Evolutionary conservation across 768 basidiomycete genomes (phyloP).

Genomic region (Sutorius australiensis): DNA sequence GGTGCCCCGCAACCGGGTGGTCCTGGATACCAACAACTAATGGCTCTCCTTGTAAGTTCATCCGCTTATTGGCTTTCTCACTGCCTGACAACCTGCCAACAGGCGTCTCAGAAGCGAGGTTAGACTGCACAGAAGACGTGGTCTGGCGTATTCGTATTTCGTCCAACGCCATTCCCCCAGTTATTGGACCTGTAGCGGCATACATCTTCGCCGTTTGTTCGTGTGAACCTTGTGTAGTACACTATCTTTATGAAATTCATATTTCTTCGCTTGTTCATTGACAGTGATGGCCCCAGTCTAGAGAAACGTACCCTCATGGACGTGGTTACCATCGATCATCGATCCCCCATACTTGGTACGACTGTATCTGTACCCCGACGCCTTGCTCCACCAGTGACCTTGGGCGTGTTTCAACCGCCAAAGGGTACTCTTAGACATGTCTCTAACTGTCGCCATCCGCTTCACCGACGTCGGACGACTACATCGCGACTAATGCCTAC

Average conservation of each 20-base stretch:
- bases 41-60: constrained; percentile 61
- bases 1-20: constrained; percentile 41
- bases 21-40: constrained; percentile 57
- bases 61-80: background rate
- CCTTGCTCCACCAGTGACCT: background rate
- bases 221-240: constrained; percentile 16
- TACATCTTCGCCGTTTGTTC: background rate
- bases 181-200: background rate
- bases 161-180: background rate
- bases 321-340: background rate
- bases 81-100: background rate
- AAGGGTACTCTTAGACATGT: background rate
- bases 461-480: background rate
- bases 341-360: background rate
- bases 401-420: background rate
- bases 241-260: constrained; percentile 28
- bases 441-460: background rate
- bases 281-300: background rate
- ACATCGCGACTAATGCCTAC: background rate
- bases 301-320: background rate
- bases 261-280: constrained; percentile 5
- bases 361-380: too few species aligned
- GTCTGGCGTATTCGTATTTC: background rate
- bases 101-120: constrained; percentile 30
- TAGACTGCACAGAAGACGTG: background rate